Evolutionary conservation across 2,329 filamentous ascomycete species (phyloP).

Genomic region (Colletotrichum echinochloae): DNA sequence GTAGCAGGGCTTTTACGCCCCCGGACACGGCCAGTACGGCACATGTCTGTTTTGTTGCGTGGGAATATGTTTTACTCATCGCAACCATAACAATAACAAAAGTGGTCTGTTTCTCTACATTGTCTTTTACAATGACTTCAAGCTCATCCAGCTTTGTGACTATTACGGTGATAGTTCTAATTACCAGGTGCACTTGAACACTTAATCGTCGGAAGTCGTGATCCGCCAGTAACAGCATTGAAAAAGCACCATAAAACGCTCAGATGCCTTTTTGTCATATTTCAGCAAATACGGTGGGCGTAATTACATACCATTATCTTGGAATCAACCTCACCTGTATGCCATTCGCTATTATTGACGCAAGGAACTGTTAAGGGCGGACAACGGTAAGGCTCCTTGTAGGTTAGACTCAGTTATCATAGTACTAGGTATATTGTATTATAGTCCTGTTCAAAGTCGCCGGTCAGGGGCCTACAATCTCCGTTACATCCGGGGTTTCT

Average conservation of each 20-base stretch:
- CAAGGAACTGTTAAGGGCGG: background rate
- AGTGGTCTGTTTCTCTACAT: background rate
- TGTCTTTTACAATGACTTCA: background rate
- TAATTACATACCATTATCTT: no score
- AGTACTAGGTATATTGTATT: background rate
- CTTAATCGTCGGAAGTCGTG: background rate
- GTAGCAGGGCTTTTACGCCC: background rate
- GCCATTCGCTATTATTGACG: background rate
- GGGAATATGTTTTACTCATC: background rate
- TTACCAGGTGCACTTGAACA: background rate
- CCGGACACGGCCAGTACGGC: background rate
- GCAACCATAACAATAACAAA: background rate
- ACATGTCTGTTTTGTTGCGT: background rate
- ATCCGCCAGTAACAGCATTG: background rate
- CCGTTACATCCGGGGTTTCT: background rate
- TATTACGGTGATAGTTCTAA: background rate
- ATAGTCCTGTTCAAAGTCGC: no score
- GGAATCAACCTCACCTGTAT: background rate
- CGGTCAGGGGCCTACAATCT: background rate
- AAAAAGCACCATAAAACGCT: background rate
- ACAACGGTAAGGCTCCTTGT: background rate
- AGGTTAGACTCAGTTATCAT: background rate
- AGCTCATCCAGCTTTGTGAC: background rate
- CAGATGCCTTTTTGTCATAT: background rate
- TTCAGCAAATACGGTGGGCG: background rate